These are phyloP conservation scores for Phytophthora litchii DNA, from an alignment of 352 stramenopile species.

Conservation along the genomic window DNA sequence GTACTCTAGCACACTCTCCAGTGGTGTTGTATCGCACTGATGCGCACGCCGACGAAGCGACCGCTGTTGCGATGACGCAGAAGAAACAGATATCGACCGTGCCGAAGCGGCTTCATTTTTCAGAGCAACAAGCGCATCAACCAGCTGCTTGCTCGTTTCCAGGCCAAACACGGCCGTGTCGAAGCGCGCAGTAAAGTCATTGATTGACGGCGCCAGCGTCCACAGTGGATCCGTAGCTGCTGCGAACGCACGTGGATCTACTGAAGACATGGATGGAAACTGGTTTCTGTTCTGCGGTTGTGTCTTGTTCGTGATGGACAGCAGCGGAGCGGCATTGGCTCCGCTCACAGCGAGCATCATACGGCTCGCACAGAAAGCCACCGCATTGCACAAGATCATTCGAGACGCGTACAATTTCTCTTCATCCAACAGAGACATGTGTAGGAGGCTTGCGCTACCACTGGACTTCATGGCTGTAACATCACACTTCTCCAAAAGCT, in stretches of 20 bases:
- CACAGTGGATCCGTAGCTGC: constrained; percentile 68
- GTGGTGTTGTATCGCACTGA: constrained; percentile 43
- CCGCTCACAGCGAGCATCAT: constrained; percentile 71
- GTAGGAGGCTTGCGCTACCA: constrained; percentile 46
- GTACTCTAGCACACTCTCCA: constrained; percentile 74
- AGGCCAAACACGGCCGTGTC: constrained; percentile 53
- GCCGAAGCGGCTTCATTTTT: constrained; percentile 26
- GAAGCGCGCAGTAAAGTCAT: constrained; percentile 65
- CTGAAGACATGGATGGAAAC: constrained; percentile 58
- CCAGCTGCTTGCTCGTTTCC: constrained; percentile 52
- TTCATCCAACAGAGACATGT: constrained; percentile 73
- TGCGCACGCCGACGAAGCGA: constrained; percentile 41
- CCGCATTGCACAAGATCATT: constrained; percentile 82
- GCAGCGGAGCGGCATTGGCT: constrained; percentile 42
- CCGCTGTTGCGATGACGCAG: constrained; percentile 25
- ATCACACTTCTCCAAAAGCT: constrained; percentile 51
- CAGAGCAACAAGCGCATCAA: constrained; percentile 32
- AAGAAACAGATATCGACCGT: constrained; percentile 24
- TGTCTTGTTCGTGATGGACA: constrained; percentile 51
- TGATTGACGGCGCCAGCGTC: constrained; percentile 60
- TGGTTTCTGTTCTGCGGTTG: constrained; percentile 32
- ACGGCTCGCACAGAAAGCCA: constrained; percentile 73
- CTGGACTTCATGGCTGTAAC: constrained; percentile 29
- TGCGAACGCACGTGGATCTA: constrained; percentile 59
- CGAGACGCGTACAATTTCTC: constrained; percentile 82